A percentile compares a stretch with the other conserved stretches of the same genome.
These are phyloP conservation scores for Aureobasidium leucospermi DNA, from an alignment of 2,329 filamentous ascomycete species.

Conservation along the genomic window DNA sequence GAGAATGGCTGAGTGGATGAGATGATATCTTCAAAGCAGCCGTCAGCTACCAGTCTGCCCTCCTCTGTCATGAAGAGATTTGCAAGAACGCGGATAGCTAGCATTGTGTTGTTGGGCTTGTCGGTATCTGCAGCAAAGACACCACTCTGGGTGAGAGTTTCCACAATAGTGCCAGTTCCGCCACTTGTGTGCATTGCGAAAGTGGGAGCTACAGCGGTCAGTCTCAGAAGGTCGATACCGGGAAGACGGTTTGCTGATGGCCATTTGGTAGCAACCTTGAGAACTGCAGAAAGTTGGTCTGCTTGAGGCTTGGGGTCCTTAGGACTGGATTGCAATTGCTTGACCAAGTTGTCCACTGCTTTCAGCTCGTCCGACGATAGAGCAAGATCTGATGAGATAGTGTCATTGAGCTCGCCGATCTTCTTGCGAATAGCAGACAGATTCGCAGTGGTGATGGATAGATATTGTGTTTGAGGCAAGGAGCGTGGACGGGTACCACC, in stretches of 20 bases:
- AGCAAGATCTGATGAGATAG: conserved; percentile 7
- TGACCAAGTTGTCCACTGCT: conserved; percentile 53
- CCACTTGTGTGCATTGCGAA: conserved; percentile 55
- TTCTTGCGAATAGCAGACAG: conserved; percentile 66
- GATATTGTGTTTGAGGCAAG: conserved; percentile 71
- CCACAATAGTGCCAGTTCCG: conserved; percentile 51
- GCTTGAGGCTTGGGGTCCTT: conserved; percentile 33
- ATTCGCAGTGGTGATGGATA: conserved; percentile 70
- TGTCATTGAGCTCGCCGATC: conserved; percentile 61
- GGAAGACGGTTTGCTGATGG: conserved; percentile 73
- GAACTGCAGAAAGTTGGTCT: conserved; percentile 44
- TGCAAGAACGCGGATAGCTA: conserved; percentile 70
- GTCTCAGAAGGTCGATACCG: conserved; percentile 79
- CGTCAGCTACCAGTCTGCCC: conserved; percentile 55
- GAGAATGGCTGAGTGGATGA: conserved; percentile 57
- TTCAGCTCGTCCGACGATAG: conserved; percentile 49
- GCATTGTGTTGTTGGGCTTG: conserved; percentile 77
- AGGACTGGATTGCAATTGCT: conserved; percentile 51
- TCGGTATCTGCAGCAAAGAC: conserved; percentile 50
- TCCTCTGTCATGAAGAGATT: conserved; percentile 74
- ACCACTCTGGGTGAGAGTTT: conserved; percentile 50
- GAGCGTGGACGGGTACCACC: conserved; percentile 46
- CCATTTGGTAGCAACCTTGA: conserved; percentile 72
- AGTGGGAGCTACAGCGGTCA: conserved; percentile 61
- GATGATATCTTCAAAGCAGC: conserved; percentile 54